phyloP scores from a whole-genome alignment of 2,329 filamentous ascomycete genomes.

The Pseudonectria foliicola region DNA sequence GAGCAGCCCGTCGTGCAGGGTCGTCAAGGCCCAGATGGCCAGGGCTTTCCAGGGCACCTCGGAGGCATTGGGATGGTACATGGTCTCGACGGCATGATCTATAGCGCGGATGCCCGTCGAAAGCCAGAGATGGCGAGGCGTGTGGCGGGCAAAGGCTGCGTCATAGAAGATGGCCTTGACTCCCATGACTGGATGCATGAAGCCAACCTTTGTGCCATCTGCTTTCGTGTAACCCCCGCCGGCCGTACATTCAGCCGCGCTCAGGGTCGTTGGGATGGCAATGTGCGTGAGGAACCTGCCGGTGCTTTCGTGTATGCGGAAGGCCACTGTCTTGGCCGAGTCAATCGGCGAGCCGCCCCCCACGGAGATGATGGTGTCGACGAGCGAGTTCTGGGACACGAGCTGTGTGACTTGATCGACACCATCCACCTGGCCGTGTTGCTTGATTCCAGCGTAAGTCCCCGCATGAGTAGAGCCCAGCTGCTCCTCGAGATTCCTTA shows the following conservation, averaged over 20 bases:
- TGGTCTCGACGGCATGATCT: slow-evolving; percentile 16
- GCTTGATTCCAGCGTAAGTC: slow-evolving; percentile 10
- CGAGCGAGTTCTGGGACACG: neutral
- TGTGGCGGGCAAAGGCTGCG: slow-evolving; percentile 12
- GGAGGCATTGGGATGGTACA: slow-evolving; percentile 15
- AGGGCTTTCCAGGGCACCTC: slow-evolving; percentile 16
- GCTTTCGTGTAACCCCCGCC: slow-evolving; percentile 19
- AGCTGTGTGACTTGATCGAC: slow-evolving; percentile 8
- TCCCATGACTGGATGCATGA: slow-evolving; percentile 15
- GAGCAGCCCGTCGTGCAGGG: slow-evolving; percentile 4
- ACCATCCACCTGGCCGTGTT: slow-evolving; percentile 12
- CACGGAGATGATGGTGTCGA: slow-evolving; percentile 13
- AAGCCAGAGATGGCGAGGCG: slow-evolving; percentile 11
- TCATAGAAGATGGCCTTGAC: slow-evolving; percentile 12
- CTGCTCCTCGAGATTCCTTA: slow-evolving; percentile 7
- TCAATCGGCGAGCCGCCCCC: slow-evolving; percentile 10
- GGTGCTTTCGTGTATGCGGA: slow-evolving; percentile 19
- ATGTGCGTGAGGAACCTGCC: slow-evolving; percentile 7
- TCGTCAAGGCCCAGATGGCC: slow-evolving; percentile 9
- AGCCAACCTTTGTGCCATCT: slow-evolving; percentile 15
- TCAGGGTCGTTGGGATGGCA: slow-evolving; percentile 13
- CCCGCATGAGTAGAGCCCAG: slow-evolving; percentile 7
- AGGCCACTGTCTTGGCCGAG: slow-evolving; percentile 13
- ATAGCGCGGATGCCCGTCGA: slow-evolving; percentile 14
- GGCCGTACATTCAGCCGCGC: slow-evolving; percentile 16